Evolutionary conservation across 495 filamentous ascomycete species (phyloP).

Genomic region (Viridothelium virens): DNA sequence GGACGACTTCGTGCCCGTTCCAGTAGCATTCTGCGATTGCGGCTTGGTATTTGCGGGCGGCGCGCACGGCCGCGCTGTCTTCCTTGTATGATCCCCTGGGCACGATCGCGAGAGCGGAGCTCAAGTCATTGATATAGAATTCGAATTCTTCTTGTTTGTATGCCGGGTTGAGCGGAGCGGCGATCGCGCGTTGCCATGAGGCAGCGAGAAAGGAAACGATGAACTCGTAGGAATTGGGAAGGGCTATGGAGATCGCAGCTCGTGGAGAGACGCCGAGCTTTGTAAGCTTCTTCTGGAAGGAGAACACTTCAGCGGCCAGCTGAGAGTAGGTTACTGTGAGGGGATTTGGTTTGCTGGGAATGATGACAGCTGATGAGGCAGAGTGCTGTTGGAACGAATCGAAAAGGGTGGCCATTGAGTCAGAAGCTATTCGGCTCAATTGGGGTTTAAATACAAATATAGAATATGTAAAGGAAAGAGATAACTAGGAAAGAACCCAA

Average conservation of each 20-base stretch:
- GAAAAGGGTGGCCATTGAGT: constrained; percentile 10
- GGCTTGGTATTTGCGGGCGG: constrained; percentile 64
- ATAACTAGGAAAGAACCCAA: not conserved
- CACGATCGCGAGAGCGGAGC: constrained; percentile 63
- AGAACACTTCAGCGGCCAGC: constrained; percentile 17
- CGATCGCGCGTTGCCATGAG: constrained; percentile 68
- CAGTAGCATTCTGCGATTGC: constrained; percentile 77
- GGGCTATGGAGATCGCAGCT: constrained; percentile 25
- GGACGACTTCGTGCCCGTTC: constrained; percentile 57
- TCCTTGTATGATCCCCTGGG: constrained; percentile 56
- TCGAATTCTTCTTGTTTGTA: constrained; percentile 85
- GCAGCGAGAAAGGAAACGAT: constrained; percentile 55
- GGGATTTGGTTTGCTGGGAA: constrained; percentile 18
- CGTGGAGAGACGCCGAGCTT: constrained; percentile 22
- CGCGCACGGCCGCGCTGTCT: constrained; percentile 60
- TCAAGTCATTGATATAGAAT: constrained; percentile 81
- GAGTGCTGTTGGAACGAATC: constrained; percentile 5
- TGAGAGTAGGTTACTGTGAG: constrained; percentile 20
- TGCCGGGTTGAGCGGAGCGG: constrained; percentile 71
- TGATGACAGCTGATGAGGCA: constrained; percentile 18
- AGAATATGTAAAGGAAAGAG: not conserved
- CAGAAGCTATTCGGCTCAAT: not conserved
- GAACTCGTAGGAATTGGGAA: constrained; percentile 24
- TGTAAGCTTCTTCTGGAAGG: constrained; percentile 24
- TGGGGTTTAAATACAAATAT: not conserved